Evolutionary conservation across 306 rosid genomes (phyloP).

Genomic region (Albizia julibrissin): DNA sequence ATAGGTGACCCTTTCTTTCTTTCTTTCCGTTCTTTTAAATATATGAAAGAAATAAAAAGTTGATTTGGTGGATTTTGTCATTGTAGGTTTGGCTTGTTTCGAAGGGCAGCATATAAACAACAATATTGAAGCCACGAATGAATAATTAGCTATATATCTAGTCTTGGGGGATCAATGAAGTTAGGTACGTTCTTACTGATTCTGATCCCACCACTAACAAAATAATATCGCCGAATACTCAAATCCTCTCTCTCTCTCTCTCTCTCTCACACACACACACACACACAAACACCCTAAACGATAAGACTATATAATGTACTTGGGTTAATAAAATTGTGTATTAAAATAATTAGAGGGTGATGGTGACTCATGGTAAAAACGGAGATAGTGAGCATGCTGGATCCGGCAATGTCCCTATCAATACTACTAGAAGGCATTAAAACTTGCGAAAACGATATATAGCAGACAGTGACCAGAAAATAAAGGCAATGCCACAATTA

Average conservation of each 20-base stretch:
- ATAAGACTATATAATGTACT: not conserved
- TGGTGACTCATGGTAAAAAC: conserved; percentile 2
- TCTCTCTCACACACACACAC: not conserved
- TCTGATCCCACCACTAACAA: conserved; percentile 40
- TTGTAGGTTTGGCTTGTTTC: conserved; percentile 32
- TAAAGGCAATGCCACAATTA: conserved; percentile 31
- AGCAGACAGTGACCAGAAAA: conserved; percentile 28
- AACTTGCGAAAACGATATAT: not conserved
- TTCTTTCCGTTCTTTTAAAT: not conserved
- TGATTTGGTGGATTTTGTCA: conserved; percentile 30
- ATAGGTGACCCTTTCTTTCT: not conserved
- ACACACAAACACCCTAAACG: not conserved
- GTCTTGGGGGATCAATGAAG: not conserved
- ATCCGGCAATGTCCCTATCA: conserved; percentile 19
- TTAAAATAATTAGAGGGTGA: not conserved
- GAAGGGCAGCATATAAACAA: conserved; percentile 23
- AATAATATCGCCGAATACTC: conserved; percentile 14
- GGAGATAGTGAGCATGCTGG: not conserved
- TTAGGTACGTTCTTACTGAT: conserved; percentile 29
- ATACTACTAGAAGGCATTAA: conserved; percentile 1
- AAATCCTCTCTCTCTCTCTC: conserved; percentile 4
- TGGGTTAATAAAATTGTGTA: not conserved
- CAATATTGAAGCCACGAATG: not conserved
- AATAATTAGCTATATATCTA: not conserved
- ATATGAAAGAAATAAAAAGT: not conserved